Evolutionary conservation across 164 flowering plant species (phyloP), one percentile per base, ranked within the genome.

Genomic region (Taxillus chinensis): DNA sequence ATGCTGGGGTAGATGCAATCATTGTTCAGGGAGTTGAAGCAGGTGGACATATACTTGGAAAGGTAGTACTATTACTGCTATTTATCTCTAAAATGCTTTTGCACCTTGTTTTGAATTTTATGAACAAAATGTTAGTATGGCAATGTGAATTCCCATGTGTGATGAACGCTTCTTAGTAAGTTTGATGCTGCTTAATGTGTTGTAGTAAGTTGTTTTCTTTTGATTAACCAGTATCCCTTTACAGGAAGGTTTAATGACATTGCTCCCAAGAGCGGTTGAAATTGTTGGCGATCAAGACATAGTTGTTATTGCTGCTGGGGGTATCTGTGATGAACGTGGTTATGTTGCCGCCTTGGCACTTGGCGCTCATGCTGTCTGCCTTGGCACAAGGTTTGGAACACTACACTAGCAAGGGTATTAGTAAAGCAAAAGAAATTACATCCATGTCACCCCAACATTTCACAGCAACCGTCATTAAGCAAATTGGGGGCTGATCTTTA

Each of bases 21-120:
- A 90, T 92, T 52, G 87, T 92, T 58, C 98, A 92, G 80, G 98
- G 96, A 54, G 75, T 64, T 39, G 96, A 88, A 81, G 98, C 96
- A 16, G 98, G 98, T 37, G 98, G 98, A 11, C 98, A 92, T 80
- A 86, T 90, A 42, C 74, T 92, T 62, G 93, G 96, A 7, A 82
- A 90, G 92, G 96, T 92, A 77, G 9, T 13, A 46, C 9, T 27
- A 6, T 6, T 63, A 2, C 7, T 52, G 51, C 51, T 48, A 43
- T 48, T 11, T 7, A 8, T 48, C 51, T 48, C 2, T 6, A 43
- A 48, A 27, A 27, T 27, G 27, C 27, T 27, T 27, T 27, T 27
- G 27, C 27, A 27, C 27, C 27, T 27, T 27, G 27, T 27, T 27
- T 27, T 27, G 27, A 27, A 27, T 27, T 27, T 27, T 27, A 27